phyloP scores from a whole-genome alignment of 352 stramenopile genomes.

The Peronosclerospora sorghi region DNA sequence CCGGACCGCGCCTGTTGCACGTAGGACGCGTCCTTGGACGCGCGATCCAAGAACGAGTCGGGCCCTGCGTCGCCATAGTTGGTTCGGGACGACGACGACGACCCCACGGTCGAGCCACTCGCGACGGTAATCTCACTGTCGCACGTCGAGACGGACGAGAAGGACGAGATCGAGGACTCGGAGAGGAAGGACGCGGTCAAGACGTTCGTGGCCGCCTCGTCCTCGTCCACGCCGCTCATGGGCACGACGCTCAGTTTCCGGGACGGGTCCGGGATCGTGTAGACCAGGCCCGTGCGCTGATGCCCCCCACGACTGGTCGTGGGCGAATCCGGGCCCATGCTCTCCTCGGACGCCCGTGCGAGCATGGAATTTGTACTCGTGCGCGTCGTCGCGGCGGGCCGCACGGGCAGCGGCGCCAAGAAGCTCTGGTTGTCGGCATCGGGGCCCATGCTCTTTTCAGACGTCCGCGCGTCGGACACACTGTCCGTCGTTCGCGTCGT shows the following conservation, averaged over 20 bases:
- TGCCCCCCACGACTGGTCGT: conserved; percentile 9
- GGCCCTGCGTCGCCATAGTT: conserved; percentile 21
- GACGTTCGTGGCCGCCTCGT: conserved; percentile 8
- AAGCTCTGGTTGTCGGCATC: neutral
- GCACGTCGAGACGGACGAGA: conserved; percentile 13
- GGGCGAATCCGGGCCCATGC: conserved; percentile 15
- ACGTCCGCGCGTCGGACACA: too few species aligned
- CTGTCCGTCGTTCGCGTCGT: neutral
- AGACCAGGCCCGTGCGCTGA: conserved; percentile 23
- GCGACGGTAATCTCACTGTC: conserved; percentile 11
- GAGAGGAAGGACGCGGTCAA: conserved; percentile 19
- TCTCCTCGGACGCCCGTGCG: neutral
- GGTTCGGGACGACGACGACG: conserved; percentile 14
- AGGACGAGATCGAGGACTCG: conserved; percentile 14
- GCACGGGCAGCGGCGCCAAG: neutral
- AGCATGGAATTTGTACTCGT: neutral
- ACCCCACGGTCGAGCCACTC: conserved; percentile 12
- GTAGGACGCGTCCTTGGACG: conserved; percentile 13
- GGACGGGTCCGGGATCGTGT: conserved; percentile 18
- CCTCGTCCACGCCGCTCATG: neutral
- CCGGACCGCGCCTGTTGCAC: conserved; percentile 15
- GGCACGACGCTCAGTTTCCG: conserved; percentile 16
- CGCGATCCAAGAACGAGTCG: conserved; percentile 10
- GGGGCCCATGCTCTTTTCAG: conserved; percentile 17
- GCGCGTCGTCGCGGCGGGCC: neutral